A percentile compares a stretch with the other conserved stretches of the same genome.
Evolutionary conservation across 2,329 filamentous ascomycete species (phyloP).

Genomic region (Hypoxylon sp.): DNA sequence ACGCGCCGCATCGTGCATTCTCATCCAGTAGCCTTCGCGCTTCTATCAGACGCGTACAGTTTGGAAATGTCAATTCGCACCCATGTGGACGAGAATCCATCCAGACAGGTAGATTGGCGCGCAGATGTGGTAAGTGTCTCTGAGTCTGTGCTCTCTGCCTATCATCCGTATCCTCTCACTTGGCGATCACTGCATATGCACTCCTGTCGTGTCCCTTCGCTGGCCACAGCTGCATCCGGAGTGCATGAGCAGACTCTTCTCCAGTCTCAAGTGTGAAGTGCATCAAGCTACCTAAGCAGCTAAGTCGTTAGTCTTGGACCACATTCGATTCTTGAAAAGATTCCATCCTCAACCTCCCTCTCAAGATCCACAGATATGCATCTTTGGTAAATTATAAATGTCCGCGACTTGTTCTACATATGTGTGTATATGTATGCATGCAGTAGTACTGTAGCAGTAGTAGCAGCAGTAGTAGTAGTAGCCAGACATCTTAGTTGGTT

Average conservation of each 20-base stretch:
- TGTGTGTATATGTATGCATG: too few species aligned
- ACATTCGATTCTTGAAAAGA: conserved; percentile 11
- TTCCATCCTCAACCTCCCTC: conserved; percentile 17
- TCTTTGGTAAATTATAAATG: conserved; percentile 28
- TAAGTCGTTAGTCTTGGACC: conserved; percentile 22
- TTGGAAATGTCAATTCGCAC: conserved; percentile 30
- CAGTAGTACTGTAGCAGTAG: too few species aligned
- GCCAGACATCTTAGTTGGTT: too few species aligned
- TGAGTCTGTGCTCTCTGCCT: conserved; percentile 28
- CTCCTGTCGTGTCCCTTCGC: conserved; percentile 48
- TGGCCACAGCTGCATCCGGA: conserved; percentile 46
- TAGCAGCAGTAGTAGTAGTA: too few species aligned
- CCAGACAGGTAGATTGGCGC: conserved; percentile 36
- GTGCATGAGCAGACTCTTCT: conserved; percentile 42
- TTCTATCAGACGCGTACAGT: conserved; percentile 44
- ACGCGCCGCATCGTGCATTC: conserved; percentile 37
- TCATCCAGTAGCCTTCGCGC: conserved; percentile 42
- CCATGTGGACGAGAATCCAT: conserved; percentile 21
- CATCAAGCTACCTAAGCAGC: too few species aligned
- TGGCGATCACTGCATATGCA: conserved; percentile 51
- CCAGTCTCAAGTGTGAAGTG: background rate
- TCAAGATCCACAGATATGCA: conserved; percentile 26
- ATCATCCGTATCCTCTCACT: conserved; percentile 39
- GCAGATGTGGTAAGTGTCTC: conserved; percentile 19
- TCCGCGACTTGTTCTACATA: conserved; percentile 24